Base-by-base conservation (phyloP, 306 rosid genomes). In the Glycyrrhiza uralensis region DNA sequence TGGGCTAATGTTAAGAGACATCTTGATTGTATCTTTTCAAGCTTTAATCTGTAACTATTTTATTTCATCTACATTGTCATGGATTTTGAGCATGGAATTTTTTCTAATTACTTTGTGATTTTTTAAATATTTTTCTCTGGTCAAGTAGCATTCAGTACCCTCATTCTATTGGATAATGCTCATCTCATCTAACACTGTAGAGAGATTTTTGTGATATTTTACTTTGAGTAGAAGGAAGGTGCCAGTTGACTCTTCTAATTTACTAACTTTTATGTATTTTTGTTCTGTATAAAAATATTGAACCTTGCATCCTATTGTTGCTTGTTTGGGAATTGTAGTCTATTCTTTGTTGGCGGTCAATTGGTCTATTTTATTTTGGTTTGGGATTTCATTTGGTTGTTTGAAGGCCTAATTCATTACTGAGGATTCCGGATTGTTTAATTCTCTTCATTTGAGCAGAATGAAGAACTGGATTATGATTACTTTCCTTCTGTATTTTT, bases 401-500 rank as follows among this genome's bases (percentile, higher is more conserved):
- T 71, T 22, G 55, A 51, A 50, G 56, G 32, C 28, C 24, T 66
- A 6, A 3, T 60, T 36, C 17, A 6, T 22, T 47, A 50, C 5
- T 10, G 36, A 10, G 60, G 39, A 51, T 70, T 55, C 24, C 47
- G n/a, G 14, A n/a, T 22, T 60, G 45, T 57, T 58, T 2, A 44
- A 4, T 67, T 4, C 63, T 47, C 38, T 20, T 29, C 24, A 44
- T 58, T 39, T 65, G 46, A 71, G 67, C 19, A 54, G 63, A 67
- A 59, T 22, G 62, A 51, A 44, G 51, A 33, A 44, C 57, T 74
- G 52, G 62, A 15, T 62, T 75, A 13, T 80, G 7, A 61, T 72
- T 13, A n/a, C 32, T 47, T 57, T 26, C 1, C 2, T 19, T 52
- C 11, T 57, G 8, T 60, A 39, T 47, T 32, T 44, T 30, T 42